Base-by-base conservation (phyloP, 768 basidiomycete genomes). In the Hygrophorus russula region DNA sequence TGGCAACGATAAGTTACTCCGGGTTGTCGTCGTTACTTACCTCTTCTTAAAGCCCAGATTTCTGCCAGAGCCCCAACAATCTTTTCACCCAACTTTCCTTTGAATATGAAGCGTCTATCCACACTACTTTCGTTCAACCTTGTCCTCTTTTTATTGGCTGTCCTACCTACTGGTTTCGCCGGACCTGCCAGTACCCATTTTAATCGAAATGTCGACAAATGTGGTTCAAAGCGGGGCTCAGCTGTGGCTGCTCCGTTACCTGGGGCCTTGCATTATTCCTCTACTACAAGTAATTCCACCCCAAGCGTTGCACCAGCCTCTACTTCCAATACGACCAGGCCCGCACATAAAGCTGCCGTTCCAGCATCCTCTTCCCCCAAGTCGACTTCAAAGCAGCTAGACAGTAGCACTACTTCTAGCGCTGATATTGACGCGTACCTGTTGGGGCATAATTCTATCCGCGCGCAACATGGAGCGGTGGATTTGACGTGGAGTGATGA, bases 401-500 rank as follows among this genome's bases (percentile, higher is more conserved):
- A n/a, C n/a, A n/a, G n/a, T n/a, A n/a, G n/a, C n/a, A 24, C 24
- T 24, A 24, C 24, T 24, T 65, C 70, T 24, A 58, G 57, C 43
- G 58, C 63, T 30, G 79, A 83, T 52, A 68, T 72, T 17, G 52
- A 69, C 30, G 57, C 64, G 3, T 82, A 78, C 52, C 66, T 89
- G 32, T 46, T 56, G 6, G 69, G 62, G 8, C 84, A 87, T 63
- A 89, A 88, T 64, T 54, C 60, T 0, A 54, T 78, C 50, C 72
- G 85, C 19, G 66, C 73, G 2, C 57, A 70, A 44, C 80, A 86
- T 53, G 82, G 80, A 33, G 88, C 86, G 14, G 37, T 57, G 0
- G 47, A 71, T 6, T 61, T 91, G 36, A 73, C 71, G 0, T 91
- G 85, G 84, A 78, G 65, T 56, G 62, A 74, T 42, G 57, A 60